These are phyloP conservation scores for Vaccinium myrtillus DNA, from an alignment of 148 eudicot species.

Conservation along the genomic window DNA sequence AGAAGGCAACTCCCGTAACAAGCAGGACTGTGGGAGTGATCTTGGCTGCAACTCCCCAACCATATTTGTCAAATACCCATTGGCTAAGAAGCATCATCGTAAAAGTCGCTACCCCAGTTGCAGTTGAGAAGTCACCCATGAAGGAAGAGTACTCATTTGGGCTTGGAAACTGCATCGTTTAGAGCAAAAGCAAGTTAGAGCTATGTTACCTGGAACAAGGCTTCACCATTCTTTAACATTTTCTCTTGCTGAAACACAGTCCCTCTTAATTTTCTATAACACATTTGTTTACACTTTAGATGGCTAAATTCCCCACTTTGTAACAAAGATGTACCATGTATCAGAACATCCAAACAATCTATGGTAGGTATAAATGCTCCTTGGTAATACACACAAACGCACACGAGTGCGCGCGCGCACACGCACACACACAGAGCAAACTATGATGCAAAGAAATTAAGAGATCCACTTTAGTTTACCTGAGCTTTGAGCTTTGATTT, in stretches of 20 bases:
- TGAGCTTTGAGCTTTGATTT: slow-evolving; percentile 99
- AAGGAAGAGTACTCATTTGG: slow-evolving; percentile 96
- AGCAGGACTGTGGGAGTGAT: slow-evolving; percentile 96
- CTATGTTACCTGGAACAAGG: neutral
- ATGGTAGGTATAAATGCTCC: neutral
- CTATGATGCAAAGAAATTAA: neutral
- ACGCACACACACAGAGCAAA: neutral
- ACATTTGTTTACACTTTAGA: neutral
- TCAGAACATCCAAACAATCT: neutral
- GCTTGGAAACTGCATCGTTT: slow-evolving; percentile 74
- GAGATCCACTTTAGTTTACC: too few relatives aligned
- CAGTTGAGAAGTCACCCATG: slow-evolving; percentile 99
- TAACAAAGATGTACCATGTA: neutral
- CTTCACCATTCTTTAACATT: neutral
- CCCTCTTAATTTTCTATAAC: neutral
- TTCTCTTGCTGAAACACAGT: neutral
- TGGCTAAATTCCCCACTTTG: neutral
- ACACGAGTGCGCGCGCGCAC: neutral
- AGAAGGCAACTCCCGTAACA: slow-evolving; percentile 88
- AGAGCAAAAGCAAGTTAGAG: slow-evolving; percentile 5
- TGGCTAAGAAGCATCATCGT: slow-evolving; percentile 95
- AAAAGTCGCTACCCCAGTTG: slow-evolving; percentile 91
- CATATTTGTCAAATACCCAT: slow-evolving; percentile 90
- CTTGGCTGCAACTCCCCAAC: slow-evolving; percentile 97
- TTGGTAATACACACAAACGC: neutral